phyloP scores from a whole-genome alignment of 352 stramenopile species.

The Chrysophaeum taylorii region DNA sequence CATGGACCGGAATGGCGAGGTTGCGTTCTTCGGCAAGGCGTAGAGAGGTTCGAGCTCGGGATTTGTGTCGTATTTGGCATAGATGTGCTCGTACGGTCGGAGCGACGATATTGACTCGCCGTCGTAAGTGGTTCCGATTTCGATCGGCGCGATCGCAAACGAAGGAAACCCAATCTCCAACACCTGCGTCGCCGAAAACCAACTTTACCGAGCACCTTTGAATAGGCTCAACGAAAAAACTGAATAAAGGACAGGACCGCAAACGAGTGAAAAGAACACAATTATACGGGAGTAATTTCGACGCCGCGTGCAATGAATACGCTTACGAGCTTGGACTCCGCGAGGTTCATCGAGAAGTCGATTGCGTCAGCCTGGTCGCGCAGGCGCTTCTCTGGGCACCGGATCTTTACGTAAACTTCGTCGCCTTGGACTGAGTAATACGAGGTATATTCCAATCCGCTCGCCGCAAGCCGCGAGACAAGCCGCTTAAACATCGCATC shows the following conservation, averaged over 20 bases:
- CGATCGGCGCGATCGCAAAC: neutral
- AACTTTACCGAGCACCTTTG: too few species aligned
- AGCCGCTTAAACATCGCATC: neutral
- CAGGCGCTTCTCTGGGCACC: neutral
- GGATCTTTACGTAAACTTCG: neutral
- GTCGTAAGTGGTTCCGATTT: neutral
- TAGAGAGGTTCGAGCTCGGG: neutral
- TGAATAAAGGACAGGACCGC: too few species aligned
- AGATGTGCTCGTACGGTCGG: constrained; percentile 7
- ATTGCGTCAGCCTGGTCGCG: neutral
- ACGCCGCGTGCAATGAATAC: too few species aligned
- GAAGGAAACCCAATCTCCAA: neutral
- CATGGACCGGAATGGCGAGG: neutral
- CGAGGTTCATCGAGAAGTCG: neutral
- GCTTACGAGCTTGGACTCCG: neutral
- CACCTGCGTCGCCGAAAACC: too few species aligned
- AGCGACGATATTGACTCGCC: neutral
- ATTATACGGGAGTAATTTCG: too few species aligned
- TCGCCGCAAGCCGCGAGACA: neutral
- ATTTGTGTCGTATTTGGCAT: neutral
- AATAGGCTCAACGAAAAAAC: too few species aligned
- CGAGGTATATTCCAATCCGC: neutral
- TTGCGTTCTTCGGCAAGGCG: neutral
- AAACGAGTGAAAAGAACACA: too few species aligned
- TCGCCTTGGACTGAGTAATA: neutral